Percentiles rank a stretch among this genome's conserved stretches.
phyloP scores from a whole-genome alignment of 495 filamentous ascomycete species.

The Penicillium lividum region DNA sequence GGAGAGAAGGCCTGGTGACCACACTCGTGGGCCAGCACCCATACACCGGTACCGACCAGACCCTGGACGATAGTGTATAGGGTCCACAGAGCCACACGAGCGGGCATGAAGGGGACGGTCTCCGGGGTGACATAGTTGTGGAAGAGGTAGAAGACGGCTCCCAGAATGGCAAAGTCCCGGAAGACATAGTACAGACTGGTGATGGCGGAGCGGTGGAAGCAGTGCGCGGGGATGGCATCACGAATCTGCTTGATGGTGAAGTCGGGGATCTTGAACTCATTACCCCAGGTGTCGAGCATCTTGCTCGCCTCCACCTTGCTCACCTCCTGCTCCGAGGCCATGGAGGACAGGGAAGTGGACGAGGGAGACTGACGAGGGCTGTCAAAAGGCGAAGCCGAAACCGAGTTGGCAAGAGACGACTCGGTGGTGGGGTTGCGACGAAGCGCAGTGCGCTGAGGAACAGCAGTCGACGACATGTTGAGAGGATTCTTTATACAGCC shows the following conservation, averaged over 20 bases:
- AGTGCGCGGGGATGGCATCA: constrained; percentile 61
- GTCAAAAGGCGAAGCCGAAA: constrained; percentile 63
- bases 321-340: constrained; percentile 60
- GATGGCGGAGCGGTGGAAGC: constrained; percentile 64
- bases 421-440: constrained; percentile 51
- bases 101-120: constrained; percentile 53
- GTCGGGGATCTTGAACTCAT: constrained; percentile 69
- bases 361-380: constrained; percentile 78
- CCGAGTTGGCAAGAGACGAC: constrained; percentile 63
- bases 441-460: constrained; percentile 56
- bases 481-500: neutral
- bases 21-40: constrained; percentile 75
- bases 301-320: constrained; percentile 52
- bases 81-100: constrained; percentile 54
- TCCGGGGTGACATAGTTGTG: constrained; percentile 67
- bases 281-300: constrained; percentile 67
- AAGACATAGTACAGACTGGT: constrained; percentile 64
- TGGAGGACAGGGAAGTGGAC: constrained; percentile 86
- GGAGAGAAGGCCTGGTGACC: constrained; percentile 81
- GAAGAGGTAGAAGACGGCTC: constrained; percentile 61
- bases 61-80: constrained; percentile 67
- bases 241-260: constrained; percentile 73
- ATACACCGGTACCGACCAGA: constrained; percentile 65
- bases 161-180: constrained; percentile 58
- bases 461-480: constrained; percentile 59